Percentiles rank a stretch among this genome's conserved stretches.
These are phyloP conservation scores for Tetrahymena elliotti DNA, from an alignment of 73 alveolate genomes.

Conservation along the genomic window DNA sequence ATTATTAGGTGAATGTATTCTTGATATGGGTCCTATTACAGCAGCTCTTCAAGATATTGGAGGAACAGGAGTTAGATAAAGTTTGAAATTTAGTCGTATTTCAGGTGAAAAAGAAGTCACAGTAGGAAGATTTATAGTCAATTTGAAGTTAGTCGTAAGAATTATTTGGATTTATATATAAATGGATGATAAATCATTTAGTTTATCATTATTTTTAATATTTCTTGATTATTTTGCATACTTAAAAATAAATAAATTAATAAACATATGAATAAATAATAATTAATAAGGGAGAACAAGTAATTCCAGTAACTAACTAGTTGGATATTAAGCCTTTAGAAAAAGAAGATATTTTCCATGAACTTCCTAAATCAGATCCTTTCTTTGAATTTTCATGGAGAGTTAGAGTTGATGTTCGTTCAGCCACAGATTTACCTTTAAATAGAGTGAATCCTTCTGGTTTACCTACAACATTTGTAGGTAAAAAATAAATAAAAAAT, in stretches of 20 bases:
- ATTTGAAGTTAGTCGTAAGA: slow-evolving; percentile 63
- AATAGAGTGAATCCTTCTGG: slow-evolving; percentile 79
- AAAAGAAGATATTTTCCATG: slow-evolving; percentile 76
- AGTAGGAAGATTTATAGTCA: slow-evolving; percentile 94
- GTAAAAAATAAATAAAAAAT: not conserved
- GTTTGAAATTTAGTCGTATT: slow-evolving; percentile 74
- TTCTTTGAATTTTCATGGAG: slow-evolving; percentile 90
- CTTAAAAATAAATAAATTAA: slow-evolving; percentile 2
- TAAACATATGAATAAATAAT: not conserved
- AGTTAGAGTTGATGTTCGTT: slow-evolving; percentile 85
- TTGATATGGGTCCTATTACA: slow-evolving; percentile 92
- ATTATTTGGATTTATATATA: not conserved
- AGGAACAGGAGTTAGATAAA: slow-evolving; percentile 92
- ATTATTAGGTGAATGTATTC: slow-evolving; percentile 90
- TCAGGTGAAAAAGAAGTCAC: slow-evolving; percentile 82
- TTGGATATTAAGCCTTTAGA: slow-evolving; percentile 58
- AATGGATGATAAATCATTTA: too few relatives aligned
- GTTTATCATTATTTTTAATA: too few relatives aligned
- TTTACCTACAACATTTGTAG: slow-evolving; percentile 83
- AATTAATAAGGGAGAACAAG: slow-evolving; percentile 14
- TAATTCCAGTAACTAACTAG: slow-evolving; percentile 51
- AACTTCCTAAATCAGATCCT: slow-evolving; percentile 94
- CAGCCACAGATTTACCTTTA: slow-evolving; percentile 91
- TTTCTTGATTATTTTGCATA: slow-evolving; percentile 51
- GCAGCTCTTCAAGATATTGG: slow-evolving; percentile 89